Conservation (phyloP, 257 asterid genomes). For the Solanum tarijense region DNA sequence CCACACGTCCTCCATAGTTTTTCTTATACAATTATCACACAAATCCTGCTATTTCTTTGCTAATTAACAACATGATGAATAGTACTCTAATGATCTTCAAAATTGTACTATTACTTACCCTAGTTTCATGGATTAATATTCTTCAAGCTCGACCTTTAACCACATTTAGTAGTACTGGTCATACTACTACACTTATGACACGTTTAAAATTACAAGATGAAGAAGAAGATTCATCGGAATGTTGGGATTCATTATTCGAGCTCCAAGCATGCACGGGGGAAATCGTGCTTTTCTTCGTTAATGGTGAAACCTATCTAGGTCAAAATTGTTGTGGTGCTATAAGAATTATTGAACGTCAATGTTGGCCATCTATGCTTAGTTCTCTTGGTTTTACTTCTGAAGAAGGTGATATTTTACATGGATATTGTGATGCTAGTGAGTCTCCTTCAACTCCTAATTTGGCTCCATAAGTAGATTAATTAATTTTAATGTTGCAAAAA, state of each 20-base stretch:
- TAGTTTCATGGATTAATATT: background rate
- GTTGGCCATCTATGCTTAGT: conserved; percentile 62
- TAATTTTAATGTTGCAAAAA: background rate
- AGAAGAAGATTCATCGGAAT: conserved; percentile 22
- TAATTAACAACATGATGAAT: background rate
- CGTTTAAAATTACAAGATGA: conserved; percentile 22
- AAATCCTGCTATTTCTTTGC: background rate
- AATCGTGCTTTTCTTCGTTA: conserved; percentile 51
- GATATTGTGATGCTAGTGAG: conserved; percentile 52
- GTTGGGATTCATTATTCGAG: conserved; percentile 49
- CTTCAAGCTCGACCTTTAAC: background rate
- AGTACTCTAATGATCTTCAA: background rate
- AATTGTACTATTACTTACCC: background rate
- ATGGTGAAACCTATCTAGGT: conserved; percentile 64
- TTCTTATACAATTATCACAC: background rate
- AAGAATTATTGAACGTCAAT: conserved; percentile 37
- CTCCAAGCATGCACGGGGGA: conserved; percentile 59
- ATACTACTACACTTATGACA: background rate
- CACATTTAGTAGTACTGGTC: background rate
- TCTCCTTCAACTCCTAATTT: background rate
- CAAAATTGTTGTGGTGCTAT: conserved; percentile 57
- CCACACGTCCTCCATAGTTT: background rate
- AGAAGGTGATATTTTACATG: conserved; percentile 45
- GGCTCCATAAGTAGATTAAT: background rate
- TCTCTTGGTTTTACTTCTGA: conserved; percentile 48